These are phyloP conservation scores for Lasiodiplodia hormozganensis DNA, from an alignment of 2,329 filamentous ascomycete species.

Conservation along the genomic window DNA sequence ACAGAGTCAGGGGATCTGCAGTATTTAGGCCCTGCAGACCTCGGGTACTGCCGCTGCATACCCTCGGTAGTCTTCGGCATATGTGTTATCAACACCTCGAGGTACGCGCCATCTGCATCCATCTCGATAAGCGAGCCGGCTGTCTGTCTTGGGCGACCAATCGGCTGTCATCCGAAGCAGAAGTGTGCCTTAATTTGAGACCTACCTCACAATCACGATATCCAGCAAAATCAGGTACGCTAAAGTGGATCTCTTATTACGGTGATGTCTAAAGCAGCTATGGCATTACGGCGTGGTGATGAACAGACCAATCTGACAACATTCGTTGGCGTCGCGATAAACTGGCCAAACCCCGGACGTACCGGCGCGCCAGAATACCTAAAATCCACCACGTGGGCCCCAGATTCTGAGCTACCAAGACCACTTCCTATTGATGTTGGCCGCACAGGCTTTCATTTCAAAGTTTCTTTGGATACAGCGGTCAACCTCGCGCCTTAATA, in stretches of 20 bases:
- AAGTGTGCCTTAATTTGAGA: too few relatives aligned
- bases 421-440: neutral
- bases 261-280: too few relatives aligned
- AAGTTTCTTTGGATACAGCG: neutral
- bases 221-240: too few relatives aligned
- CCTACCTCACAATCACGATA: too few relatives aligned
- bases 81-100: neutral
- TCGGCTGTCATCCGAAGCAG: neutral
- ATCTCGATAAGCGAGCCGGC: neutral
- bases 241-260: too few relatives aligned
- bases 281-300: neutral
- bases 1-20: slow-evolving; percentile 6
- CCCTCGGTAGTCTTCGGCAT: slow-evolving; percentile 1
- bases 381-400: neutral
- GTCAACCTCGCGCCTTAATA: neutral
- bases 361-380: neutral
- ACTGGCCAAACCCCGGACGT: neutral
- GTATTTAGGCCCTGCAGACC: neutral
- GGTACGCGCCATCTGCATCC: neutral
- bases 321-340: neutral
- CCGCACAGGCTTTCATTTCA: neutral
- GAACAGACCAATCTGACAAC: neutral
- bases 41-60: slow-evolving; percentile 17
- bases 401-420: neutral
- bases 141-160: neutral